These are phyloP conservation scores for Amaranthus tricolor DNA, from an alignment of 179 eudicot species.

Conservation along the genomic window DNA sequence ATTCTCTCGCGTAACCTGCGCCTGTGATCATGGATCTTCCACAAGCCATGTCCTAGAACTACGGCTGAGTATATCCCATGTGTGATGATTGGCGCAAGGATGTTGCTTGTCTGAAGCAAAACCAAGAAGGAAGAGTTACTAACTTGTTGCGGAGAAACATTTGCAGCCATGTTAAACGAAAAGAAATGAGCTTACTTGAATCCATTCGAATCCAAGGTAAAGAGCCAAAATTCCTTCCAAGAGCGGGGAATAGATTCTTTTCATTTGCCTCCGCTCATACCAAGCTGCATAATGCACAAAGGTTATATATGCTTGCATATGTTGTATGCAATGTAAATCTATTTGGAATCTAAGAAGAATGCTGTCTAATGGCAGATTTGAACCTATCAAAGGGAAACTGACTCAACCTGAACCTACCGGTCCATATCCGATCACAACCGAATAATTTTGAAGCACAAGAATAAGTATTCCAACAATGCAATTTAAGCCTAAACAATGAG, in stretches of 20 bases:
- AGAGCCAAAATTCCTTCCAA: conserved; percentile 84
- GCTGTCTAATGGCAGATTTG: too few relatives aligned
- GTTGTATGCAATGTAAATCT: too few relatives aligned
- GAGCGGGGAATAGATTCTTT: conserved; percentile 89
- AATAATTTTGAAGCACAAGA: too few relatives aligned
- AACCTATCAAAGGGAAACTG: too few relatives aligned
- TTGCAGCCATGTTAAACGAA: not conserved
- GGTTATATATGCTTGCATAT: not conserved
- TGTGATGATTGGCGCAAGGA: conserved; percentile 84
- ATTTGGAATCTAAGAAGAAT: too few relatives aligned
- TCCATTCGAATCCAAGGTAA: conserved; percentile 98
- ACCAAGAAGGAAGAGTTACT: not conserved
- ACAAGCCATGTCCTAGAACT: conserved; percentile 83
- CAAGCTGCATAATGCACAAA: conserved; percentile 56
- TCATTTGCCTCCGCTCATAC: conserved; percentile 96
- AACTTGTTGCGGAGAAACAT: not conserved
- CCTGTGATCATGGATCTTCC: conserved; percentile 88
- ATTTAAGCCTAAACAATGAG: too few relatives aligned
- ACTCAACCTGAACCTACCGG: too few relatives aligned
- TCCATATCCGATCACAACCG: too few relatives aligned
- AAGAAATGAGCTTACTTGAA: conserved; percentile 48
- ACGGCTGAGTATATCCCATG: conserved; percentile 97
- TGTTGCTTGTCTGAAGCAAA: conserved; percentile 58
- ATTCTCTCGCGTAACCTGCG: conserved; percentile 68
- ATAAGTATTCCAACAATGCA: too few relatives aligned